Percentiles rank a stretch among this genome's conserved stretches.
phyloP scores from a whole-genome alignment of 352 stramenopile species.

The Phytophthora cryptogea region DNA sequence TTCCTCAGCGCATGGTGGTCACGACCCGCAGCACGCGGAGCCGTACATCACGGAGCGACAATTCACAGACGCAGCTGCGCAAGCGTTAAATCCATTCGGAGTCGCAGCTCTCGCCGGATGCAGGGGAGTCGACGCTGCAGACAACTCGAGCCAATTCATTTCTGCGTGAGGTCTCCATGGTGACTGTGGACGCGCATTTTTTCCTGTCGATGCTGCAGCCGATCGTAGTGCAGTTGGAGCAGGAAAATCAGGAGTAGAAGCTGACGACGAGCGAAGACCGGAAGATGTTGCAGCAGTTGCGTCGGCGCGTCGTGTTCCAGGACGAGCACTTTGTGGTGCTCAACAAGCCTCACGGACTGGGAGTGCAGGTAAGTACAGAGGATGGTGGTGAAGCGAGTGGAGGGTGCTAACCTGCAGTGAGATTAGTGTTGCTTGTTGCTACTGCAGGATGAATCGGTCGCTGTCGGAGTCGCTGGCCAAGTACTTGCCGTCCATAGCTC shows the following conservation, averaged over 20 bases:
- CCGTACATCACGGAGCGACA: too few species aligned
- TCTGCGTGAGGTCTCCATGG: slow-evolving; percentile 40
- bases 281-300: slow-evolving; percentile 28
- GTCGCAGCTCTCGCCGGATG: neutral
- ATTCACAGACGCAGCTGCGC: slow-evolving; percentile 64
- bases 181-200: slow-evolving; percentile 59
- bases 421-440: neutral
- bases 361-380: slow-evolving; percentile 41
- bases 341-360: slow-evolving; percentile 73
- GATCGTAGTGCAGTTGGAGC: slow-evolving; percentile 1
- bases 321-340: slow-evolving; percentile 69
- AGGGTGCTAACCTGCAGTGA: neutral
- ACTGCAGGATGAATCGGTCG: slow-evolving; percentile 43
- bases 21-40: too few species aligned
- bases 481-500: slow-evolving; percentile 51
- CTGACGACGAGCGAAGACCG: slow-evolving; percentile 3
- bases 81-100: slow-evolving; percentile 70
- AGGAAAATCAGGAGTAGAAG: neutral
- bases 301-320: slow-evolving; percentile 46
- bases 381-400: neutral
- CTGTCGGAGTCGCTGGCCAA: slow-evolving; percentile 46
- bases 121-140: neutral
- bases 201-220: slow-evolving; percentile 41
- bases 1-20: too few species aligned
- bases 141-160: slow-evolving; percentile 36